A percentile compares a stretch with the other conserved stretches of the same genome.
Conservation (phyloP, 768 basidiomycete species). For the Cystofilobasidium macerans region DNA sequence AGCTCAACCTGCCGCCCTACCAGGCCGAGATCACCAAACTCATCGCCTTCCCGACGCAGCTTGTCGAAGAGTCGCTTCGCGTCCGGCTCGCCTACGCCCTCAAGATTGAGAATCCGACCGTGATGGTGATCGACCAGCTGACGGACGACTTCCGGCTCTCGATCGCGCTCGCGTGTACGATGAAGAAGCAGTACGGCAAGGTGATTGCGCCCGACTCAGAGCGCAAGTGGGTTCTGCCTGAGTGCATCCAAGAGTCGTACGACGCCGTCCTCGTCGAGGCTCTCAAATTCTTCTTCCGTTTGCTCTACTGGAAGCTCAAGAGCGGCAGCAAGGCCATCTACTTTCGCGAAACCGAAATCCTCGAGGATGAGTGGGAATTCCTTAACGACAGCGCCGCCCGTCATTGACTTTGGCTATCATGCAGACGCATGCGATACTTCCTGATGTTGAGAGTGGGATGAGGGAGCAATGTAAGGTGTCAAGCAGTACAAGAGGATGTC, state of each 20-base stretch:
- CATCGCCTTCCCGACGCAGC: conserved; percentile 90
- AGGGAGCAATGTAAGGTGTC: too few relatives aligned
- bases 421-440: too few relatives aligned
- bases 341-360: conserved; percentile 96
- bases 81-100: conserved; percentile 57
- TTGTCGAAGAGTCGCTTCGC: conserved; percentile 81
- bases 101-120: conserved; percentile 24
- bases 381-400: conserved; percentile 83
- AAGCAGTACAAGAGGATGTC: too few relatives aligned
- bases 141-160: conserved; percentile 24
- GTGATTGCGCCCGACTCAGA: conserved; percentile 71
- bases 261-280: conserved; percentile 80
- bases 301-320: conserved; percentile 93
- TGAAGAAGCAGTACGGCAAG: conserved; percentile 26
- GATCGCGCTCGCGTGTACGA: conserved; percentile 25
- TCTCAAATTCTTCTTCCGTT: conserved; percentile 75
- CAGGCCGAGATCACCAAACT: conserved; percentile 78
- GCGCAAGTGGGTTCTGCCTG: conserved; percentile 77
- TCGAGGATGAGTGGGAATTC: conserved; percentile 92
- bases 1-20: conserved; percentile 80
- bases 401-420: too few relatives aligned
- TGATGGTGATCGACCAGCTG: conserved; percentile 27
- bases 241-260: conserved; percentile 80
- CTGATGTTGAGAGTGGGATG: too few relatives aligned
- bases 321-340: conserved; percentile 81